These are phyloP conservation scores for Fraxinus pennsylvanica DNA, from an alignment of 257 asterid genomes.

Conservation along the genomic window DNA sequence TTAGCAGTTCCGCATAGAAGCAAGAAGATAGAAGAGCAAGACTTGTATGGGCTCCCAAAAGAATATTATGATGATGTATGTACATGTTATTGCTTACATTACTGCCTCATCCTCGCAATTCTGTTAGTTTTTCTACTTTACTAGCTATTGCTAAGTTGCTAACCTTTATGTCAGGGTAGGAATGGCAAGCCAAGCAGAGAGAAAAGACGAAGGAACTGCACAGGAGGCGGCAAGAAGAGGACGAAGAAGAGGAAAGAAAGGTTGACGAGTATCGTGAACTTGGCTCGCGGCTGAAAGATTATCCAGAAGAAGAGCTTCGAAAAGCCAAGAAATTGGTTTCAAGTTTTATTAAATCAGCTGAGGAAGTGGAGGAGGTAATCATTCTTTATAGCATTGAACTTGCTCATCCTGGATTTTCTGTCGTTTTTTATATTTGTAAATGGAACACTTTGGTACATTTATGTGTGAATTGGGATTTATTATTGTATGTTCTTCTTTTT, in stretches of 20 bases:
- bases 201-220: conserved; percentile 85
- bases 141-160: conserved; percentile 36
- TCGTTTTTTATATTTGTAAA: too few species aligned
- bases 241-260: conserved; percentile 79
- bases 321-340: conserved; percentile 87
- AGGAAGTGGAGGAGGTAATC: conserved; percentile 90
- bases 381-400: neutral
- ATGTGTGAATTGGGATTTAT: too few species aligned
- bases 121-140: conserved; percentile 14
- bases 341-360: conserved; percentile 84
- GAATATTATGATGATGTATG: conserved; percentile 82
- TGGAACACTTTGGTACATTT: too few species aligned
- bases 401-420: neutral
- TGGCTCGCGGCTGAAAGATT: conserved; percentile 57
- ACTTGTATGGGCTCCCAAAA: conserved; percentile 68
- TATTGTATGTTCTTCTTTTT: too few species aligned
- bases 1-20: conserved; percentile 43
- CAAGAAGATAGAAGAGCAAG: conserved; percentile 62
- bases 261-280: conserved; percentile 83
- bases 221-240: conserved; percentile 61
- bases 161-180: conserved; percentile 49
- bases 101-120: conserved; percentile 2
- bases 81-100: neutral
- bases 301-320: conserved; percentile 69
- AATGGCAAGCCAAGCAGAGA: conserved; percentile 96